A percentile compares a stretch with the other conserved stretches of the same genome.
Conservation (phyloP, 108 stramenopile genomes). For the Pseudonitzschia pungens region DNA sequence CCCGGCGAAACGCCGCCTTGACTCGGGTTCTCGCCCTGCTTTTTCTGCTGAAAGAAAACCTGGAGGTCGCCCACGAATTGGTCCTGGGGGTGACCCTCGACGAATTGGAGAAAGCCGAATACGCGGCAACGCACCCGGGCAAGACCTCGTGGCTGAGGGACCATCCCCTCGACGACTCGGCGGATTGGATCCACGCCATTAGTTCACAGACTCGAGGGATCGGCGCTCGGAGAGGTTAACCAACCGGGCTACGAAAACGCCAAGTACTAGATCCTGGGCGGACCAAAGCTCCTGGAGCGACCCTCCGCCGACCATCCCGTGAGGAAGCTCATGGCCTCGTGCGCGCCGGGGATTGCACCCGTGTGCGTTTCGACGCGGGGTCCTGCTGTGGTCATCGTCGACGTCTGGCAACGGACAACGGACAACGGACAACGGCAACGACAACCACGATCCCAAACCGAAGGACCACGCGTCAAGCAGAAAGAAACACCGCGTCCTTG, state of each 20-base stretch:
- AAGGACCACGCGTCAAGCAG: no score
- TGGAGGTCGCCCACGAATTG: slow-evolving; percentile 45
- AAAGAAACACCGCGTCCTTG: no score
- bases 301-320: not conserved
- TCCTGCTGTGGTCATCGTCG: no score
- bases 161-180: slow-evolving; percentile 27
- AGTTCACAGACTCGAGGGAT: slow-evolving; percentile 42
- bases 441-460: no score
- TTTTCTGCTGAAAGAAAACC: slow-evolving; percentile 13
- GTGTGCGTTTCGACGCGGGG: not conserved
- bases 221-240: slow-evolving; percentile 20
- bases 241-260: slow-evolving; percentile 45
- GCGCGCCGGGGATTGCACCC: not conserved
- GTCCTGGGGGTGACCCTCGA: slow-evolving; percentile 32
- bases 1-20: not conserved
- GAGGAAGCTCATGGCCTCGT: not conserved
- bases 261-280: slow-evolving; percentile 41
- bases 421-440: no score
- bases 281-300: slow-evolving; percentile 20
- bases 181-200: slow-evolving; percentile 38
- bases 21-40: not conserved
- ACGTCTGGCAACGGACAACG: no score
- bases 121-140: slow-evolving; percentile 47
- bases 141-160: slow-evolving; percentile 36
- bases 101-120: slow-evolving; percentile 34